These are phyloP conservation scores for Irpex sp. DNA, from an alignment of 1,284 basidiomycete species.

Conservation along the genomic window DNA sequence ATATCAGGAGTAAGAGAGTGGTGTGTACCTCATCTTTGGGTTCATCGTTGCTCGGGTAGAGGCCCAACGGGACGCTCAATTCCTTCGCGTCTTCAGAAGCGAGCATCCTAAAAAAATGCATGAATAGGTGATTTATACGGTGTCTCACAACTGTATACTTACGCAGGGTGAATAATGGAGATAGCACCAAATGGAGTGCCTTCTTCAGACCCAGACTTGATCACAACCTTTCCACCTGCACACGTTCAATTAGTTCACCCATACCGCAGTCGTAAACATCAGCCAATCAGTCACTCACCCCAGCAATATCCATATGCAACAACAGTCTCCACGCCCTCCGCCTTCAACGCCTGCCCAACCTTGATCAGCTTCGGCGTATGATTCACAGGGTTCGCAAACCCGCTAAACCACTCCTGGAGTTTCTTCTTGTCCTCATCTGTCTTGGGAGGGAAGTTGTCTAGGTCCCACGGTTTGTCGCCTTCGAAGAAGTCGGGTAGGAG, in stretches of 20 bases:
- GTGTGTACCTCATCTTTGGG: constrained; percentile 47
- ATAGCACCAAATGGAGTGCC: constrained; percentile 45
- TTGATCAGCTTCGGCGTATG: constrained; percentile 42
- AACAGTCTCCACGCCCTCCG: constrained; percentile 42
- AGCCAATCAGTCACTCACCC: constrained; percentile 33
- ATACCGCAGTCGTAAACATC: background rate
- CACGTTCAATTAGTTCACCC: background rate
- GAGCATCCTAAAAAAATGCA: constrained; percentile 43
- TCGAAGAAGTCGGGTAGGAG: constrained; percentile 69
- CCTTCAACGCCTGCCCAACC: constrained; percentile 44
- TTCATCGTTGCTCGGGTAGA: constrained; percentile 64
- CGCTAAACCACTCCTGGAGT: constrained; percentile 53
- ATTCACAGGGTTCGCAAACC: constrained; percentile 40
- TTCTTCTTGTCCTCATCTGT: constrained; percentile 45
- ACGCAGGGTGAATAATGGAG: constrained; percentile 56
- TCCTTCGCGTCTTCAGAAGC: constrained; percentile 47
- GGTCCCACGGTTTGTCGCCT: constrained; percentile 45
- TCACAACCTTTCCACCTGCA: constrained; percentile 52
- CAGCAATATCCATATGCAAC: constrained; percentile 59
- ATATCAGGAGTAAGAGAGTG: background rate
- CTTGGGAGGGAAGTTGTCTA: constrained; percentile 50
- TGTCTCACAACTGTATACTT: constrained; percentile 16
- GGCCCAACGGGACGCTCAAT: constrained; percentile 51
- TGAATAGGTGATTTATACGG: background rate
- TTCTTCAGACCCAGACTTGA: constrained; percentile 32